Conservation (phyloP, 305 asterid species). For the Fraxinus sp. region DNA sequence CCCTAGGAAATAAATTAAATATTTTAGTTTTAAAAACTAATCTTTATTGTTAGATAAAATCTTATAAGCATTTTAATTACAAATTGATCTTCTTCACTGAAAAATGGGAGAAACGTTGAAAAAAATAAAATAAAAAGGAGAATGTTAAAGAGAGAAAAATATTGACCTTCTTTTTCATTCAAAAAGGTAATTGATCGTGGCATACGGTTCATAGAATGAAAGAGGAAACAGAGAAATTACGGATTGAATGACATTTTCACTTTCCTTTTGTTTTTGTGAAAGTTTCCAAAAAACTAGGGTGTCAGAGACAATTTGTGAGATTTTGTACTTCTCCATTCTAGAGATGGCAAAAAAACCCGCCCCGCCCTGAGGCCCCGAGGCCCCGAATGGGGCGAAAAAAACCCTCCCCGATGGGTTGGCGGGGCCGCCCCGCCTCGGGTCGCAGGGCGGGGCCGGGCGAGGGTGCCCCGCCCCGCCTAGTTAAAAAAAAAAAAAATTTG, state of each 20-base stretch:
- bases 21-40: background rate
- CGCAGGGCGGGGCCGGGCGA: no score
- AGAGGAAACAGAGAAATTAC: background rate
- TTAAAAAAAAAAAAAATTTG: no score
- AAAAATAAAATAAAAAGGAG: background rate
- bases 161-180: background rate
- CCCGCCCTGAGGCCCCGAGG: no score
- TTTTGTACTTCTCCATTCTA: background rate
- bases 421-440: no score
- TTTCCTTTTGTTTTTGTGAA: no score
- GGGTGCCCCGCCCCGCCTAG: no score
- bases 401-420: no score
- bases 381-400: no score
- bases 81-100: background rate
- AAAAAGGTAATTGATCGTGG: background rate
- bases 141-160: background rate
- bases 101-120: background rate
- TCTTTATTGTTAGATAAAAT: background rate
- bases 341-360: no score
- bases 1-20: no score
- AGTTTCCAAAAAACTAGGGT: background rate
- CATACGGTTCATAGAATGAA: background rate
- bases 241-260: background rate
- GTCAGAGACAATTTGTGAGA: background rate
- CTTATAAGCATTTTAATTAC: background rate